Percentiles rank a stretch among this genome's conserved stretches.
These are phyloP conservation scores for Hemileccinum hortonii DNA, from an alignment of 1,284 basidiomycete genomes.

Conservation along the genomic window DNA sequence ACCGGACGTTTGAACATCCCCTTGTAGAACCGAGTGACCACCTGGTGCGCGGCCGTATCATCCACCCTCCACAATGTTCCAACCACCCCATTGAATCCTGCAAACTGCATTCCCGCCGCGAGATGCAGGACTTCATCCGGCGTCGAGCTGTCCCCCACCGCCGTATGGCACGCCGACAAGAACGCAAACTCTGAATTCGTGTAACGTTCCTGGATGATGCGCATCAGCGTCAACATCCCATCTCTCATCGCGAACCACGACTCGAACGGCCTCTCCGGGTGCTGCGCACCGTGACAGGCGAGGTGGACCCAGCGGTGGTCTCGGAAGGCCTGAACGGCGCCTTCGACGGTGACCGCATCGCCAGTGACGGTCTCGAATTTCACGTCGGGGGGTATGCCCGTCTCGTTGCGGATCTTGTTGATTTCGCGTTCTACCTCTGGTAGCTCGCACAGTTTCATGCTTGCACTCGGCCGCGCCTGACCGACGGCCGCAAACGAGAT, in stretches of 20 bases:
- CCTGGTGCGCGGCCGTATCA: background rate
- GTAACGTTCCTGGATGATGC: background rate
- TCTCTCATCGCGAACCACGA: background rate
- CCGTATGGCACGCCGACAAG: no score
- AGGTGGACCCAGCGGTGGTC: background rate
- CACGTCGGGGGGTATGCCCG: no score
- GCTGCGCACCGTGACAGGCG: background rate
- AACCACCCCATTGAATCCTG: no score
- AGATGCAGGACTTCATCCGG: no score
- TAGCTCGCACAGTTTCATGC: no score
- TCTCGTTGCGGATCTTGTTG: no score
- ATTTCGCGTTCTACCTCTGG: no score
- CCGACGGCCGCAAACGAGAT: no score
- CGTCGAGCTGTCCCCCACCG: no score
- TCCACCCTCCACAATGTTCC: background rate
- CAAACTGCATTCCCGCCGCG: no score
- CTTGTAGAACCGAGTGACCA: background rate
- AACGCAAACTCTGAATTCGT: background rate
- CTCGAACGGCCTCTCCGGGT: background rate
- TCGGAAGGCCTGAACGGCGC: background rate
- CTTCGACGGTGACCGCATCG: background rate
- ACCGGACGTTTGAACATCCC: background rate
- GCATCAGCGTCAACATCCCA: background rate
- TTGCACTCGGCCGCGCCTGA: no score
- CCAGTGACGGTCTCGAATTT: no score